These are phyloP conservation scores for Ceratocystiopsis sp. DNA, from an alignment of 2,329 filamentous ascomycete species.

Conservation along the genomic window DNA sequence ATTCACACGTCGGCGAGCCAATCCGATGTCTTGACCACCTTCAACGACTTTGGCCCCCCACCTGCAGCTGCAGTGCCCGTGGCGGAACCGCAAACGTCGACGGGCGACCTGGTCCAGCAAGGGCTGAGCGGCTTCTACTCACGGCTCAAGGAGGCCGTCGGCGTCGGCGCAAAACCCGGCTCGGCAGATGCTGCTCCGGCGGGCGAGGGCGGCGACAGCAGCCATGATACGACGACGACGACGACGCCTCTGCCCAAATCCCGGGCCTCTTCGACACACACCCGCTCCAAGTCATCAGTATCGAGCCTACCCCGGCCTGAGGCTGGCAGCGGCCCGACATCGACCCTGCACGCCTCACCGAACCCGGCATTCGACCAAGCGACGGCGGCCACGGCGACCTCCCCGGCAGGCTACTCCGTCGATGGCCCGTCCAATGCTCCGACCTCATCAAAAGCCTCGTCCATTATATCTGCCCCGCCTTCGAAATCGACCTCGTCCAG, in stretches of 20 bases:
- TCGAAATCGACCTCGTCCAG: conserved; percentile 21
- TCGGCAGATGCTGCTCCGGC: neutral
- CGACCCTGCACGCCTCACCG: conserved; percentile 7
- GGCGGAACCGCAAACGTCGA: conserved; percentile 50
- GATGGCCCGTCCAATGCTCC: conserved; percentile 25
- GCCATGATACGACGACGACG: conserved; percentile 21
- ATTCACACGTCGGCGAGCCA: conserved; percentile 84
- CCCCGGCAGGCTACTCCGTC: conserved; percentile 17
- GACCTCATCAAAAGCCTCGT: conserved; percentile 29
- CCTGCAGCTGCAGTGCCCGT: conserved; percentile 32
- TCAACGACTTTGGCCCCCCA: conserved; percentile 74
- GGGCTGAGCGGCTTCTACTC: conserved; percentile 81
- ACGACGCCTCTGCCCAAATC: conserved; percentile 3
- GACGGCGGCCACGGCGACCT: conserved; percentile 21
- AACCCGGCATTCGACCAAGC: conserved; percentile 15
- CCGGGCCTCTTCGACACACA: neutral
- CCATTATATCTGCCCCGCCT: conserved; percentile 15
- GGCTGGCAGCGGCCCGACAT: conserved; percentile 15
- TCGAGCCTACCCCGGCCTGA: conserved; percentile 14
- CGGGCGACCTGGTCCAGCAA: conserved; percentile 62
- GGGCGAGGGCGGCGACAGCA: conserved; percentile 20
- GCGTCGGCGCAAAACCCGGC: conserved; percentile 33
- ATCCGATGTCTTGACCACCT: conserved; percentile 71
- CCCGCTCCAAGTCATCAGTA: conserved; percentile 18
- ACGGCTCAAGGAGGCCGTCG: conserved; percentile 68